Evolutionary conservation across 169 alveolate species (phyloP).

Genomic region (Babesia gibsoni): DNA sequence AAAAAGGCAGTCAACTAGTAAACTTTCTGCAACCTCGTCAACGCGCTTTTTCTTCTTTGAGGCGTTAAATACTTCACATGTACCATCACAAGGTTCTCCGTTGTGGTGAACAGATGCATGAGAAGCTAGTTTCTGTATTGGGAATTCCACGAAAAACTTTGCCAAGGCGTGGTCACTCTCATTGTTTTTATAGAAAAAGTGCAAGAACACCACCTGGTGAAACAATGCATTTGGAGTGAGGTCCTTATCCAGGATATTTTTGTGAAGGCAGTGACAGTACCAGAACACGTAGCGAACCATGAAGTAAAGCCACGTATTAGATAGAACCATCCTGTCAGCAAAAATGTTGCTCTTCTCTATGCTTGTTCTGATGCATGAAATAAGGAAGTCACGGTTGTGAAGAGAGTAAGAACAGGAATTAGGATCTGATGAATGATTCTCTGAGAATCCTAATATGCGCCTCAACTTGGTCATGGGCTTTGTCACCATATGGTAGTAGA

Average conservation of each 20-base stretch:
- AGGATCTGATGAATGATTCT: background rate
- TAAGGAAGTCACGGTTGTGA: conserved; percentile 20
- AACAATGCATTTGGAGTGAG: conserved; percentile 8
- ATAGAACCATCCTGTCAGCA: background rate
- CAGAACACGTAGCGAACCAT: conserved; percentile 38
- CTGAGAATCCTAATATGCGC: background rate
- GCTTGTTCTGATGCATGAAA: conserved; percentile 13
- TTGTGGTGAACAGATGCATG: conserved; percentile 18
- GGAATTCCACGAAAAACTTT: background rate
- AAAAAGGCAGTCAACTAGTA: conserved; percentile 46
- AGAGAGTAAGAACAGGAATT: conserved; percentile 10
- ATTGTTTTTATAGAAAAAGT: conserved; percentile 17
- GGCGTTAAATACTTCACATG: background rate
- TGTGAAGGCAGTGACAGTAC: conserved; percentile 54
- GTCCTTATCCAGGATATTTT: conserved; percentile 20
- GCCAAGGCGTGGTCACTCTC: background rate
- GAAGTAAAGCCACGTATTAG: conserved; percentile 46
- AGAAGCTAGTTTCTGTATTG: background rate
- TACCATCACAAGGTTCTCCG: conserved; percentile 30
- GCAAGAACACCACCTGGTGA: conserved; percentile 22
- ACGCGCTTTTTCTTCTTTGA: background rate
- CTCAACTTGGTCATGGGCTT: background rate
- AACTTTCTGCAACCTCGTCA: conserved; percentile 23
- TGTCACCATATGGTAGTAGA: background rate
- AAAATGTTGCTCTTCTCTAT: background rate